Evolutionary conservation across 352 stramenopile species (phyloP), one percentile per base, ranked within the genome.

Genomic region (Phytophthora boehmeriae): DNA sequence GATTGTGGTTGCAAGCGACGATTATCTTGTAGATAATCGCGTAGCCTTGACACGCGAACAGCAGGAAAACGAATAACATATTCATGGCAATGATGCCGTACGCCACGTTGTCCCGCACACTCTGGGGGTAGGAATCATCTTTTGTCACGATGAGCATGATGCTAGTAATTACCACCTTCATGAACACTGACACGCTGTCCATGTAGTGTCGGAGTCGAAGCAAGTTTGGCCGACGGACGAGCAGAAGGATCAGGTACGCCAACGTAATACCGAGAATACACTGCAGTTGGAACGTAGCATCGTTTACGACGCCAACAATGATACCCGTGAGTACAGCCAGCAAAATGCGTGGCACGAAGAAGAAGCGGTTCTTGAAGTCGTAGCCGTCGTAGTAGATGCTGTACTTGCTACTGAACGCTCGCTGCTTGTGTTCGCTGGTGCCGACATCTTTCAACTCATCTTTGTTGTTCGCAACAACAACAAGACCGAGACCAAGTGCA

Each of bases 281-380:
- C 13, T 90, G 65, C n/a, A 96, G 63, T 55, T 96, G 87, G 34
- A 71, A 80, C 8, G 73, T 92, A 25, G 83, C 68, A 54, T 92
- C 68, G 6, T 76, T 71, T 35, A 96, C 67, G 36, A 89, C 65
- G 8, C 88, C 88, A 17, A 96, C 84, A 16, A 95, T 67, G 16
- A 75, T 75, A 34, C 88, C 88, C 0, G 85, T 93, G n/a, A 62
- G 45, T 0, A 95, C 66, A 2, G 88, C 81, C 20, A 95, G 66
- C 34, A 92, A 38, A 57, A 92, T 93, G 0, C 86, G 76, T 5
- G 81, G 82, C 23, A 95, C 73, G 57, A 96, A 96, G 64, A 96
- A 96, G 63, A 89, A 95, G 16, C 88, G 86, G 60, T 96, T 95
- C 57, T 93, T 79, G 30, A 92, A 92, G 68, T 93, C 94, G 79